A percentile compares a stretch with the other conserved stretches of the same genome.
These are phyloP conservation scores for Aaosphaeria pasadenensis DNA, from an alignment of 2,329 filamentous ascomycete genomes.

Conservation along the genomic window DNA sequence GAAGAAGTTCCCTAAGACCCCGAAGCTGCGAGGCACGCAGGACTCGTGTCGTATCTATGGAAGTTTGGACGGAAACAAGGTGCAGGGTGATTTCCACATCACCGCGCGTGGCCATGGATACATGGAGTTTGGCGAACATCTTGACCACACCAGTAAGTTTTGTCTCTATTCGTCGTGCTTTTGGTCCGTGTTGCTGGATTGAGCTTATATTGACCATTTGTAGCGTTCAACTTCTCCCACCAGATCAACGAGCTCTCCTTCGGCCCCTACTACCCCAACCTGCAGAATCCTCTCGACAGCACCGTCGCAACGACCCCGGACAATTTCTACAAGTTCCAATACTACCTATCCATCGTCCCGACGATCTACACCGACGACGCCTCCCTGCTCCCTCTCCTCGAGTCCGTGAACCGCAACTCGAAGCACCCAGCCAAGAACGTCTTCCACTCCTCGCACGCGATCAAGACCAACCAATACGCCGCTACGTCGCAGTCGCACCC, in stretches of 20 bases:
- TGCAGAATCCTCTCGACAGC: constrained; percentile 90
- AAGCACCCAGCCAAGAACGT: constrained; percentile 35
- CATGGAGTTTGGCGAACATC: constrained; percentile 71
- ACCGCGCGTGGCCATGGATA: constrained; percentile 97
- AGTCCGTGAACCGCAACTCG: constrained; percentile 33
- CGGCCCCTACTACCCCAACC: constrained; percentile 90
- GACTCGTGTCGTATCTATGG: constrained; percentile 90
- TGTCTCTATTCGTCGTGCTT: background rate
- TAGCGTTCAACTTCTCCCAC: constrained; percentile 97
- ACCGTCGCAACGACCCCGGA: constrained; percentile 71
- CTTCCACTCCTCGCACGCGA: constrained; percentile 50
- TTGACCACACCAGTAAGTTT: constrained; percentile 74
- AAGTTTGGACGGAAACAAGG: constrained; percentile 88
- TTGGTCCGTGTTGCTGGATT: background rate
- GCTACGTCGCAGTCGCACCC: constrained; percentile 82
- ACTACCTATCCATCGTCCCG: constrained; percentile 92
- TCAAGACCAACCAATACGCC: constrained; percentile 96
- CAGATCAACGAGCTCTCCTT: constrained; percentile 95
- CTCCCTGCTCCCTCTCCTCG: constrained; percentile 47
- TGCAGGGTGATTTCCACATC: constrained; percentile 97
- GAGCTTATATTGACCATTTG: background rate
- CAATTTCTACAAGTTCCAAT: constrained; percentile 96
- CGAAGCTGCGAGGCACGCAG: constrained; percentile 55
- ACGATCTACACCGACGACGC: constrained; percentile 72
- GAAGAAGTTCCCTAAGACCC: constrained; percentile 69